These are phyloP conservation scores for Sistotremastrum niveocremeum DNA, from an alignment of 768 basidiomycete species.

Conservation along the genomic window DNA sequence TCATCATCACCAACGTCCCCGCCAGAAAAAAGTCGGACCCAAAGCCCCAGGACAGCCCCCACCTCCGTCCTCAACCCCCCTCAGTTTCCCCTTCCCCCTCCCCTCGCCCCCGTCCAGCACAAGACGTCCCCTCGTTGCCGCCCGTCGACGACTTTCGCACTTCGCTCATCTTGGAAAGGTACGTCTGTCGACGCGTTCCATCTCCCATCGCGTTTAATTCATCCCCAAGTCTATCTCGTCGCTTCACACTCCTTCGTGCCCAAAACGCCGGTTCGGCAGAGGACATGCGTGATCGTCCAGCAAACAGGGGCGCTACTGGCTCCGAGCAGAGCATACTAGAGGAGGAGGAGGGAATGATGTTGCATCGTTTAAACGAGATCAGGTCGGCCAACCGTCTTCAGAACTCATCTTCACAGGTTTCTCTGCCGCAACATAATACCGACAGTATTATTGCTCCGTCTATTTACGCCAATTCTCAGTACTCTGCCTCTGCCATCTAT, in stretches of 20 bases:
- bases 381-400: conserved; percentile 21
- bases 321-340: conserved; percentile 56
- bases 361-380: conserved; percentile 54
- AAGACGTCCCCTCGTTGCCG: conserved; percentile 44
- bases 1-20: conserved; percentile 5
- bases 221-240: conserved; percentile 53
- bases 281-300: conserved; percentile 50
- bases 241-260: conserved; percentile 67
- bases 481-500: conserved; percentile 17
- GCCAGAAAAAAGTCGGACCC: conserved; percentile 69
- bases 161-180: conserved; percentile 78
- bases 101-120: conserved; percentile 19
- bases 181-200: conserved; percentile 18
- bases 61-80: conserved; percentile 9
- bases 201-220: conserved; percentile 10
- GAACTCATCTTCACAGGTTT: not conserved
- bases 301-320: conserved; percentile 63
- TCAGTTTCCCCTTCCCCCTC: conserved; percentile 10
- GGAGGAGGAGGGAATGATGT: conserved; percentile 75
- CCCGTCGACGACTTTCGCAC: conserved; percentile 71
- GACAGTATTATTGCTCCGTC: not conserved
- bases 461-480: conserved; percentile 9
- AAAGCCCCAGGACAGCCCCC: conserved; percentile 33
- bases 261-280: conserved; percentile 52
- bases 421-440: not conserved